Evolutionary conservation across 345 rosid genomes (phyloP).

Genomic region (Dipteronia dyeriana): DNA sequence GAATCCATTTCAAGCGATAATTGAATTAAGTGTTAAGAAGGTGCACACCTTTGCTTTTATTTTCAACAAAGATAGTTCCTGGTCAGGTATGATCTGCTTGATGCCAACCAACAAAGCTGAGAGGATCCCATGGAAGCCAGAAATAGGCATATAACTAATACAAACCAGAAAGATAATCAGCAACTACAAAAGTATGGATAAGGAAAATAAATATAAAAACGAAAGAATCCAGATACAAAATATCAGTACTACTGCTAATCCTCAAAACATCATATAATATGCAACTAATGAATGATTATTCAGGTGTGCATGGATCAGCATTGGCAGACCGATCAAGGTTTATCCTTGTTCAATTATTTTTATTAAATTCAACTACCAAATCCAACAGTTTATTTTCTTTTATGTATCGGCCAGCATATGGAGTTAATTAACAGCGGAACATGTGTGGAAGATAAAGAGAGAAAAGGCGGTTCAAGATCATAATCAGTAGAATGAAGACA

Average conservation of each 20-base stretch:
- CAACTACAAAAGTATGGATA: constrained; percentile 2
- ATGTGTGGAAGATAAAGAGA: background rate
- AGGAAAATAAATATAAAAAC: background rate
- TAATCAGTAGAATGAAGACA: constrained; percentile 5
- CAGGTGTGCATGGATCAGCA: background rate
- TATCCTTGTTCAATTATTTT: background rate
- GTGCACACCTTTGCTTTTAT: constrained; percentile 80
- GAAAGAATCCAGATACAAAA: background rate
- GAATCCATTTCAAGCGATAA: constrained; percentile 6
- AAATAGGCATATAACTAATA: constrained; percentile 88
- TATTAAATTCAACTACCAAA: background rate
- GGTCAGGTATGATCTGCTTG: constrained; percentile 96
- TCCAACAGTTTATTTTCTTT: background rate
- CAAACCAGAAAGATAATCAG: constrained; percentile 30
- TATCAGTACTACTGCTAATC: background rate
- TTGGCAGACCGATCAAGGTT: constrained; percentile 5
- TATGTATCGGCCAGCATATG: background rate
- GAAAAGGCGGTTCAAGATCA: background rate
- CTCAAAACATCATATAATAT: constrained; percentile 8
- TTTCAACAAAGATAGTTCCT: constrained; percentile 69
- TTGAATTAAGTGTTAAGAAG: background rate
- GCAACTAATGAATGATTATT: background rate
- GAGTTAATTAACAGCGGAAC: background rate
- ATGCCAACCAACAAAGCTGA: constrained; percentile 90
- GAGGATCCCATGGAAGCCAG: constrained; percentile 93